phyloP scores from a whole-genome alignment of 176 grass and related monocot genomes.

The Phragmites australis region DNA sequence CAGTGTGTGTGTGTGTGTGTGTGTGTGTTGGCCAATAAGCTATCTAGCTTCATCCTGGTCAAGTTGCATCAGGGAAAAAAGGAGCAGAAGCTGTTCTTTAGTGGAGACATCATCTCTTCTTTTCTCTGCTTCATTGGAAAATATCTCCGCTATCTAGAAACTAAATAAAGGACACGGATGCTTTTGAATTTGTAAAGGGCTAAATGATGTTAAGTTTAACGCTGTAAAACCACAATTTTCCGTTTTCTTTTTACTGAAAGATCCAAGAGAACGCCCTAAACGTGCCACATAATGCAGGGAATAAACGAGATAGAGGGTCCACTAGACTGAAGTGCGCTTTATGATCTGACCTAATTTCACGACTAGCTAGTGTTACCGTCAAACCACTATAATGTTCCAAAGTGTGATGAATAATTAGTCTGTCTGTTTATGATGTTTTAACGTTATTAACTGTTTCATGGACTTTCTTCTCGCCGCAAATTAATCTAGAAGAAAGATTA shows the following conservation, averaged over 20 bases:
- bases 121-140: background rate
- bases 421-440: background rate
- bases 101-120: background rate
- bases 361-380: background rate
- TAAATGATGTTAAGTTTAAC: background rate
- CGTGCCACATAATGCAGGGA: background rate
- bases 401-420: background rate
- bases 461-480: background rate
- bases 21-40: no score
- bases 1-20: background rate
- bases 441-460: background rate
- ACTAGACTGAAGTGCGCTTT: background rate
- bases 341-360: slow-evolving; percentile 14
- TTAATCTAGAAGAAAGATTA: background rate
- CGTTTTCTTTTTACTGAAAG: background rate
- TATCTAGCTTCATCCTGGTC: background rate
- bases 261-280: background rate
- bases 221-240: background rate
- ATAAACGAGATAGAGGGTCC: background rate
- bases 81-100: background rate
- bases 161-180: background rate
- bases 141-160: background rate
- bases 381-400: background rate
- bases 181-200: background rate
- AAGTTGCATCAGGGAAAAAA: background rate